A percentile compares a stretch with the other conserved stretches of the same genome.
These are phyloP conservation scores for Vigna mungo DNA, from an alignment of 306 rosid species.

Conservation along the genomic window DNA sequence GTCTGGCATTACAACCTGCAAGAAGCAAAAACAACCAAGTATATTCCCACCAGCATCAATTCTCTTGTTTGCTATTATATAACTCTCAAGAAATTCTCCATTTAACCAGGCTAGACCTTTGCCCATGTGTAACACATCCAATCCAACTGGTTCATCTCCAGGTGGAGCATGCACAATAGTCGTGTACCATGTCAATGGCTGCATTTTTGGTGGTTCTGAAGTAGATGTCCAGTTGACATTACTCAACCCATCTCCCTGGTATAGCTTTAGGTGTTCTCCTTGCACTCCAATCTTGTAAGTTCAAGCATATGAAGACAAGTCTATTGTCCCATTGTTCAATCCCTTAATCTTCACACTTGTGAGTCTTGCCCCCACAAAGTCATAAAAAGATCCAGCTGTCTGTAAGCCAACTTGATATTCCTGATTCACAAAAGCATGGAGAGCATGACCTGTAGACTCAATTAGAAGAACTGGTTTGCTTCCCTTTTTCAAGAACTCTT, in stretches of 20 bases:
- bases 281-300: constrained; percentile 85
- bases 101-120: constrained; percentile 98
- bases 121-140: constrained; percentile 94
- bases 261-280: constrained; percentile 73
- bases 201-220: constrained; percentile 66
- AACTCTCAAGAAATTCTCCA: constrained; percentile 52
- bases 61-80: no score
- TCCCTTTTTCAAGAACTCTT: constrained; percentile 78
- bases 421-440: constrained; percentile 88
- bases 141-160: constrained; percentile 84
- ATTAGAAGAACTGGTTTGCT: constrained; percentile 72
- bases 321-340: constrained; percentile 67
- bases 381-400: constrained; percentile 93
- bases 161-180: constrained; percentile 73
- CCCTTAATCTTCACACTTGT: constrained; percentile 74
- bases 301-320: constrained; percentile 82
- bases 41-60: no score
- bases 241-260: constrained; percentile 62
- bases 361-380: constrained; percentile 85
- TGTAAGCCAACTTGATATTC: constrained; percentile 64
- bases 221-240: constrained; percentile 72
- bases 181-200: constrained; percentile 95
- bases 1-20: no score
- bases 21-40: no score
- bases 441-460: constrained; percentile 90